Base-by-base conservation (phyloP, 2,329 filamentous ascomycete species). In the Didymella segeticola region DNA sequence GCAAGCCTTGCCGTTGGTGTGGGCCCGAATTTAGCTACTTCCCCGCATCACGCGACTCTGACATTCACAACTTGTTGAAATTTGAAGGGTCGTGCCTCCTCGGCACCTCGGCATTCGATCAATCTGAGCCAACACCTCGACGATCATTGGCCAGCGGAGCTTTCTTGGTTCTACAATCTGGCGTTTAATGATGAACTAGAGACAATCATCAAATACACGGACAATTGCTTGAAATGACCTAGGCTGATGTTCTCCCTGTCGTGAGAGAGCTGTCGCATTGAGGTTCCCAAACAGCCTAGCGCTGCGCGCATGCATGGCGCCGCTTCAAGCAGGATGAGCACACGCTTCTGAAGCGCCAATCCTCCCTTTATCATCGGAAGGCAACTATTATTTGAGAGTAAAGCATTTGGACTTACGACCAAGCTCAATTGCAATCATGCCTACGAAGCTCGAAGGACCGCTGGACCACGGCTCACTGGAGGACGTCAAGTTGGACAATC, bases 391-490 rank as follows among this genome's bases (percentile, higher is more conserved):
- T 31, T 22, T 43, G 15, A 19, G 33, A 14, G n/a, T 10, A 11
- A 37, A 37, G 14, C 20, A 20, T 10, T 11, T 38, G 15, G 29
- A 33, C 43, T 20, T 25, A 42, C 34, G 14, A 26, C 10, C 14
- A 33, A 11, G 14, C 1, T 20, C 17, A 34, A 20, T 34, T 12
- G 38, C 33, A 47, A 61, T 20, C 22, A 74, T 74, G 71, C 61
- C 71, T 19, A 47, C 59, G 33, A 72, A 67, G 53, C 54, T 61
- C 17, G 61, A 66, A 23, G 71, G 71, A 26, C 57, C 66, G 2
- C 38, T 74, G 31, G 69, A 71, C 45, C 61, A 67, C 11, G 60
- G 57, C 17, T 33, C 34, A 5, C 20, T 71, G 31, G 66, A 72
- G 27, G 65, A 72, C 15, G 39, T 69, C 41, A 64, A 48, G 29